Base-by-base conservation (phyloP, 192 early-diverging fungal genomes). In the Gryganskiella cystojenkinii region DNA sequence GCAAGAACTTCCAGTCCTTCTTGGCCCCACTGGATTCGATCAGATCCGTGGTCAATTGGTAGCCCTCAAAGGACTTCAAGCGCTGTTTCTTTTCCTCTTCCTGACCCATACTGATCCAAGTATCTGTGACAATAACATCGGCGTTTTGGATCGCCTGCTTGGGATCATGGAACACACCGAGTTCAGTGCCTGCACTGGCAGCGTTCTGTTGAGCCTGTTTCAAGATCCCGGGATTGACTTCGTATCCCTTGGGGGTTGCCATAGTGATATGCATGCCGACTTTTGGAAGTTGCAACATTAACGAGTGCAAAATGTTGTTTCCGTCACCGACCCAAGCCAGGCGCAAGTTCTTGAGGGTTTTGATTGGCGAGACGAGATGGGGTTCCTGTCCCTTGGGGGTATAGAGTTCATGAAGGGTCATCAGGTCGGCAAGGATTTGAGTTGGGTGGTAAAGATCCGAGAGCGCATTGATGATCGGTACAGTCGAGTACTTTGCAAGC, bases 301-400 rank as follows among this genome's bases (percentile, higher is more conserved):
- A 88, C 57, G 94, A 95, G 65, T 97, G 93, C 34, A 97, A 72
- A 47, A 99, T 93, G 83, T 99, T 99, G 82, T 99, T 99, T n/a
- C 93, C 89, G 65, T 99, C 98, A 53, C 98, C 98, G 6, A 99
- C 92, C 98, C 98, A 99, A n/a, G 97, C 96, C 14, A 99, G 89
- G 11, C 88, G 89, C 13, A 95, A 80, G 0, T 89, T 88, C 15
- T 85, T 87, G 20, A 96, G 81, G 9, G 88, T 89, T 49, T 81
- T 61, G 24, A 83, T 55, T 0, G 87, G 88, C 22, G 91, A 86
- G 3, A 71, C 71, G 3, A 60, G 59, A 64, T 89, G 85, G 1
- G 73, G 68, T 3, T 81, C 80, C 2, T 81, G 73, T 63, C 52
- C 79, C 17, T 68, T 55, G 15, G 83, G 82, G 15, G 84, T 80